Evolutionary conservation across 1,284 basidiomycete species (phyloP).

Genomic region (Irpex sp.): DNA sequence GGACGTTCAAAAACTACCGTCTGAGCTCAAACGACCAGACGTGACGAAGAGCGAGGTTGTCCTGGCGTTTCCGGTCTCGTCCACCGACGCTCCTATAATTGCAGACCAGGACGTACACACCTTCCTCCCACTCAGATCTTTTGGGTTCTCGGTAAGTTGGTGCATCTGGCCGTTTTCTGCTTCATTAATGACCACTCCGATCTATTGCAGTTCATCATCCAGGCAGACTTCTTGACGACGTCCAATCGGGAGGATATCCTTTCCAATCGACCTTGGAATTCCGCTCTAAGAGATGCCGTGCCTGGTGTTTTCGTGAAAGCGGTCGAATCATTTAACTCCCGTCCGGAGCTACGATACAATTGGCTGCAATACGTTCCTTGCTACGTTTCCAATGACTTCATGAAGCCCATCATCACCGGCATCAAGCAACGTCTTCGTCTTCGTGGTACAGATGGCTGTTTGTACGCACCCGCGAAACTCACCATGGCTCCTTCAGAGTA

Average conservation of each 20-base stretch:
- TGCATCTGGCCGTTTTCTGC: background rate
- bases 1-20: background rate
- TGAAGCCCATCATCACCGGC: conserved; percentile 1
- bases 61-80: background rate
- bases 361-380: conserved; percentile 19
- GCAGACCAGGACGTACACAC: conserved; percentile 2
- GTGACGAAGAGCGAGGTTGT: background rate
- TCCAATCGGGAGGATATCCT: conserved; percentile 21
- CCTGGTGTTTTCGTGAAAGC: background rate
- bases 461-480: background rate
- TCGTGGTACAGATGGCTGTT: background rate
- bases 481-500: background rate
- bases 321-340: background rate
- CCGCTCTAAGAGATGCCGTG: background rate
- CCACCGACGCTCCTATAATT: background rate
- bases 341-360: conserved; percentile 6
- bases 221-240: conserved; percentile 23
- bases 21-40: background rate
- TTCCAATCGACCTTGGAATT: background rate
- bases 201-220: conserved; percentile 20
- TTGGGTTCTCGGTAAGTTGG: background rate
- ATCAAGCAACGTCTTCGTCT: background rate
- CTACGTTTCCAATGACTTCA: conserved; percentile 2
- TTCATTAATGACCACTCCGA: no score
- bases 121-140: conserved; percentile 4